Conservation (phyloP, 495 filamentous ascomycete species). For the Podospora fimiseda region DNA sequence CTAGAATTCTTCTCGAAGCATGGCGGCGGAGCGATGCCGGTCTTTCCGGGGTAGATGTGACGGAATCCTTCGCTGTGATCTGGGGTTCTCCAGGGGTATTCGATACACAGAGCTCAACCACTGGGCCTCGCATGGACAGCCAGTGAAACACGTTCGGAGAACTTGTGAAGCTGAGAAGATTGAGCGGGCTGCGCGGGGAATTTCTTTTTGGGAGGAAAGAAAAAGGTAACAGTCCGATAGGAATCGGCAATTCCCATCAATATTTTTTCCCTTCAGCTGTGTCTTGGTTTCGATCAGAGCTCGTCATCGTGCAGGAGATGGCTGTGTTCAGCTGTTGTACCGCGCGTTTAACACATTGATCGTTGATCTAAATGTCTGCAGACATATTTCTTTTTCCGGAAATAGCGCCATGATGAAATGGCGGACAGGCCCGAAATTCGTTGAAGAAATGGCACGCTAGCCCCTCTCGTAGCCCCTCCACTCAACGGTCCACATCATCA, state of each 20-base stretch:
- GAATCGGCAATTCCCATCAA: no score
- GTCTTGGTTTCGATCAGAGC: not conserved
- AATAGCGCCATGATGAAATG: no score
- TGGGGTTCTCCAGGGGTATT: conserved; percentile 12
- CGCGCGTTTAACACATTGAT: no score
- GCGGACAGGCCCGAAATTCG: no score
- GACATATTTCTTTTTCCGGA: not conserved
- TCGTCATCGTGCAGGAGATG: not conserved
- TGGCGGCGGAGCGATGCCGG: conserved; percentile 18
- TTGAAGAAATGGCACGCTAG: no score
- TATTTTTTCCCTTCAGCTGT: not conserved
- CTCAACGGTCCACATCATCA: not conserved
- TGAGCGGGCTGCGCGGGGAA: no score
- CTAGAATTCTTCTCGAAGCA: conserved; percentile 31
- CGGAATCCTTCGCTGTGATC: conserved; percentile 1
- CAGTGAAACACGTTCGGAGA: not conserved
- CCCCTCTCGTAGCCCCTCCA: not conserved
- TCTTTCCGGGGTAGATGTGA: conserved; percentile 12
- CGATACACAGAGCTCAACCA: conserved; percentile 9
- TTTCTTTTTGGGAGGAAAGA: no score
- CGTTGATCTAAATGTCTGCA: not conserved
- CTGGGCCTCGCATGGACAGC: not conserved
- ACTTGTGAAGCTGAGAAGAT: not conserved
- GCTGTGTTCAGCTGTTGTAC: not conserved
- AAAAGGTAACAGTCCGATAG: no score